Conservation (phyloP, 805 yeast species). For the Blastobotrys muscicola region DNA sequence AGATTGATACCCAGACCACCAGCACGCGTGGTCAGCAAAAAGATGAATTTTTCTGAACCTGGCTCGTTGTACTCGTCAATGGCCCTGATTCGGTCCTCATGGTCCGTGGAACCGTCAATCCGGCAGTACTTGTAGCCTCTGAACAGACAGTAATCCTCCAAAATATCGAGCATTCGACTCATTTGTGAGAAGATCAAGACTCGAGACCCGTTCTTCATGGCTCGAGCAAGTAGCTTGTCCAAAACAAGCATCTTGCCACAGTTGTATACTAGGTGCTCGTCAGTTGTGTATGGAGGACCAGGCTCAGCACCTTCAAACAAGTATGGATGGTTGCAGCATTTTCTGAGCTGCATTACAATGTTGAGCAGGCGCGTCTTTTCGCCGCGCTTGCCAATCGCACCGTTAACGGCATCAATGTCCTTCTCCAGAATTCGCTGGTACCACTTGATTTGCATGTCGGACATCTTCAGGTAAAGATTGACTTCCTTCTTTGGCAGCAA, state of each 20-base stretch:
- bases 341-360: constrained; percentile 93
- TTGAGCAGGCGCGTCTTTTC: constrained; percentile 87
- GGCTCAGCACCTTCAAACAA: constrained; percentile 99
- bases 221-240: constrained; percentile 68
- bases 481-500: constrained; percentile 84
- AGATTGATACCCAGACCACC: constrained; percentile 94
- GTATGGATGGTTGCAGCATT: constrained; percentile 96
- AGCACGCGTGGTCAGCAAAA: constrained; percentile 85
- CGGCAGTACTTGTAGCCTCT: constrained; percentile 82
- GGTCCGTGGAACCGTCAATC: constrained; percentile 89
- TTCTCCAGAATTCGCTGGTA: constrained; percentile 80
- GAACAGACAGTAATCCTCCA: constrained; percentile 85
- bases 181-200: constrained; percentile 89
- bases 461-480: constrained; percentile 87
- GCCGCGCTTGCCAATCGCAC: constrained; percentile 76
- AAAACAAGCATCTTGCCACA: constrained; percentile 85
- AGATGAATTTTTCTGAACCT: constrained; percentile 71
- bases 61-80: constrained; percentile 88
- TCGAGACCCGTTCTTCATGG: constrained; percentile 71
- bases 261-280: constrained; percentile 84
- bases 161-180: constrained; percentile 80
- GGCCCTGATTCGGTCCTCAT: constrained; percentile 85
- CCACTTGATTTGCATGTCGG: constrained; percentile 92
- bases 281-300: constrained; percentile 95
- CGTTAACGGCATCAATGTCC: constrained; percentile 93